Evolutionary conservation across 1,139 yeast species (phyloP).

Genomic region (Lodderomyces theae): DNA sequence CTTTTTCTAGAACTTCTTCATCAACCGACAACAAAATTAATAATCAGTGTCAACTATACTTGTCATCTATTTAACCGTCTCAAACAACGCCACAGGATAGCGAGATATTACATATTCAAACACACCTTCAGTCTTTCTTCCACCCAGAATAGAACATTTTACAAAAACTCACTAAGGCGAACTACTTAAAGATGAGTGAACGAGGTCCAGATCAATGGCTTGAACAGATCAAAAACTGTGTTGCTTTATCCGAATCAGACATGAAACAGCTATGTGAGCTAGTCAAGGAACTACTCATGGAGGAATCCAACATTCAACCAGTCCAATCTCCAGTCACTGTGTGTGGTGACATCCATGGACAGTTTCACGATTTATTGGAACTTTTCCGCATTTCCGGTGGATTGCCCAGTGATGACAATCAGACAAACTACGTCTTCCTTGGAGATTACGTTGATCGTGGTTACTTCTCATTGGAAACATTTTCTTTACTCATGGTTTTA

Average conservation of each 20-base stretch:
- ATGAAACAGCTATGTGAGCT: slow-evolving; percentile 96
- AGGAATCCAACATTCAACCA: slow-evolving; percentile 90
- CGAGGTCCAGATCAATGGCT: slow-evolving; percentile 96
- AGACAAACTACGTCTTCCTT: slow-evolving; percentile 69
- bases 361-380: slow-evolving; percentile 90
- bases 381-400: slow-evolving; percentile 92
- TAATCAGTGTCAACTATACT: too few relatives aligned
- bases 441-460: slow-evolving; percentile 99
- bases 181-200: slow-evolving; percentile 49
- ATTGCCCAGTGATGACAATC: slow-evolving; percentile 56
- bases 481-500: slow-evolving; percentile 85
- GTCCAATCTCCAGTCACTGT: slow-evolving; percentile 97
- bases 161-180: too few relatives aligned
- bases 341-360: slow-evolving; percentile 98
- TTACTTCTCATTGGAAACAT: slow-evolving; percentile 87
- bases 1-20: too few relatives aligned
- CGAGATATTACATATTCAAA: too few relatives aligned
- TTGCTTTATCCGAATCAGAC: slow-evolving; percentile 84
- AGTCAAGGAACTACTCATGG: slow-evolving; percentile 76
- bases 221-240: slow-evolving; percentile 88
- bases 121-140: too few relatives aligned
- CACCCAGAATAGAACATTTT: too few relatives aligned
- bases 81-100: too few relatives aligned
- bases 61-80: too few relatives aligned
- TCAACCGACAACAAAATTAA: too few relatives aligned